These are phyloP conservation scores for Secale cereale DNA, from an alignment of 176 grass and related monocot species.

Conservation along the genomic window DNA sequence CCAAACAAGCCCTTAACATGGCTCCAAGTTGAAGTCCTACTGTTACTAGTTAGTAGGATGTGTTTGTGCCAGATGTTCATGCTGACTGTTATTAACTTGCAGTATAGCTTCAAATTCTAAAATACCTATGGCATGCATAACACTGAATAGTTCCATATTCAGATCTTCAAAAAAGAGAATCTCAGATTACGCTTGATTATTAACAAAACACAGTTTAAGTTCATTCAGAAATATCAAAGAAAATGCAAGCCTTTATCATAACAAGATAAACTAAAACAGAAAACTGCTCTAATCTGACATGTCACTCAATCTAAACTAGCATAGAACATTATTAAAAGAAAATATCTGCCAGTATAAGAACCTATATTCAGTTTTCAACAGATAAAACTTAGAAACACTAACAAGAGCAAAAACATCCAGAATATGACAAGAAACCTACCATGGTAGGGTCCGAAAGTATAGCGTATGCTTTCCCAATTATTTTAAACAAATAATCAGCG, in stretches of 20 bases:
- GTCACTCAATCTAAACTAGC: not conserved
- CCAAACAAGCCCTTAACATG: too few relatives aligned
- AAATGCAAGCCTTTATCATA: not conserved
- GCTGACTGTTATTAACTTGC: not conserved
- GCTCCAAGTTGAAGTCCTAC: not conserved
- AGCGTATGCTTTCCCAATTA: conserved; percentile 87
- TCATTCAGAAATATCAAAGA: not conserved
- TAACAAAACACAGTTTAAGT: not conserved
- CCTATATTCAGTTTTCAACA: not conserved
- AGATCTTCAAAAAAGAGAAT: not conserved
- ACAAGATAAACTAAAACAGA: not conserved
- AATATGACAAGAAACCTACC: conserved; percentile 41
- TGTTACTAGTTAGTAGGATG: not conserved
- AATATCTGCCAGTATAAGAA: not conserved
- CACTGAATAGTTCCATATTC: not conserved
- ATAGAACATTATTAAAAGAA: not conserved
- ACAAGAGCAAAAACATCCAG: not conserved
- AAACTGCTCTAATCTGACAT: not conserved
- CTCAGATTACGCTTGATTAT: not conserved
- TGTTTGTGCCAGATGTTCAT: not conserved
- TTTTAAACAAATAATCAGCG: conserved; percentile 85
- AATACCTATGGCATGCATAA: not conserved
- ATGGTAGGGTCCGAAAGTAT: conserved; percentile 68
- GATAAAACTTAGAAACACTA: not conserved
- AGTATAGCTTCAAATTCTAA: not conserved